Conservation (phyloP, 1,284 basidiomycete genomes). For the Ceratobasidium sp. region DNA sequence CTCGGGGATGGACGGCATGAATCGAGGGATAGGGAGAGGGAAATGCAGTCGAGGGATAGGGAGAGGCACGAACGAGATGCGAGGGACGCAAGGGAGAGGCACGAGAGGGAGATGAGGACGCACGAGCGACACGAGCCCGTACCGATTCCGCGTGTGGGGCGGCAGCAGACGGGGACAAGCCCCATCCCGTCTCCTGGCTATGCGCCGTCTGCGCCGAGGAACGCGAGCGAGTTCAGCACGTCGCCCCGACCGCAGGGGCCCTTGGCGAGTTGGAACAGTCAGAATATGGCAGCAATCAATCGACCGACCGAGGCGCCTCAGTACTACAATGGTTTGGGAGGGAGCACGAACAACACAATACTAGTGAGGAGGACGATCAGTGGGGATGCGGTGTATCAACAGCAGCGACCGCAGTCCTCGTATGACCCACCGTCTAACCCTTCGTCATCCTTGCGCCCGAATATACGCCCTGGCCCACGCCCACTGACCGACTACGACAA, state of each 20-base stretch:
- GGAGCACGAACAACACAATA: background rate
- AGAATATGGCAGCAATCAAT: slow-evolving; percentile 5
- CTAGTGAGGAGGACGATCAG: slow-evolving; percentile 26
- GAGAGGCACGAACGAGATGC: background rate
- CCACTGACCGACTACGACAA: slow-evolving; percentile 27
- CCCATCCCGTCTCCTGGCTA: slow-evolving; percentile 5
- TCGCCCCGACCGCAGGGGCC: slow-evolving; percentile 19
- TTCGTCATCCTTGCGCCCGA: background rate
- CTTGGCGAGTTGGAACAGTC: slow-evolving; percentile 12
- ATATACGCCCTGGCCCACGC: slow-evolving; percentile 5
- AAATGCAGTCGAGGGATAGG: background rate
- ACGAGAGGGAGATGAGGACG: slow-evolving; percentile 10
- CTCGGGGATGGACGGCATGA: slow-evolving; percentile 17
- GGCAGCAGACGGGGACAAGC: slow-evolving; percentile 29
- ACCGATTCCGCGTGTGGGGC: background rate
- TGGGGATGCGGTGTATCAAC: background rate
- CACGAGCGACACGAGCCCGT: slow-evolving; percentile 7
- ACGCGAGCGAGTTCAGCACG: slow-evolving; percentile 26
- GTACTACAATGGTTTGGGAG: slow-evolving; percentile 2
- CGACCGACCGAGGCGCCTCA: background rate
- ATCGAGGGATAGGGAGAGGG: slow-evolving; percentile 8
- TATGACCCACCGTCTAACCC: slow-evolving; percentile 3
- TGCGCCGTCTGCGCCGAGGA: background rate
- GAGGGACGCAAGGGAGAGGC: background rate
- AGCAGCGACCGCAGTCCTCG: slow-evolving; percentile 21